Percentiles rank a stretch among this genome's conserved stretches.
phyloP scores from a whole-genome alignment of 192 early-diverging fungal genomes.

The Gamsiella multidivaricata region DNA sequence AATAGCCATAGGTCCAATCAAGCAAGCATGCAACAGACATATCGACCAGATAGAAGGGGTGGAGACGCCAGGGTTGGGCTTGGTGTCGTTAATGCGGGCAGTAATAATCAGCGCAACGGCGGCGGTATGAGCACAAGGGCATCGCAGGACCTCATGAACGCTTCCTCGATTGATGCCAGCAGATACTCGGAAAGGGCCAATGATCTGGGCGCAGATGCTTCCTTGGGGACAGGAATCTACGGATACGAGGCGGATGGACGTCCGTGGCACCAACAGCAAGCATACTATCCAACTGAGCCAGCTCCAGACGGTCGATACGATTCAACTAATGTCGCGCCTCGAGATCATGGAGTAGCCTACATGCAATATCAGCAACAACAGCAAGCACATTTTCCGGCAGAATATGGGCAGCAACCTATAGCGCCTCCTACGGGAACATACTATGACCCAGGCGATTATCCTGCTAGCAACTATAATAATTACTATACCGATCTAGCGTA shows the following conservation, averaged over 20 bases:
- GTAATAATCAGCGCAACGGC: neutral
- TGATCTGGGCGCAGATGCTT: neutral
- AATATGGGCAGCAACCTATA: neutral
- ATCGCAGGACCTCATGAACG: constrained; percentile 3
- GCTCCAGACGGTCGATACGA: constrained; percentile 15
- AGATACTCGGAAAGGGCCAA: neutral
- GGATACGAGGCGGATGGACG: constrained; percentile 6
- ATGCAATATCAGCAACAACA: constrained; percentile 23
- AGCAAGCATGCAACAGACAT: constrained; percentile 5
- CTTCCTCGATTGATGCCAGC: neutral
- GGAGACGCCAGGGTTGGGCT: neutral
- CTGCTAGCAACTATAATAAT: too few species aligned
- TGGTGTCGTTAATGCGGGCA: neutral
- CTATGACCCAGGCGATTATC: too few species aligned
- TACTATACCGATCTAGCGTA: too few species aligned
- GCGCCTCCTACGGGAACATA: too few species aligned
- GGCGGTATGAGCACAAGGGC: neutral
- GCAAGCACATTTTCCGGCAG: neutral
- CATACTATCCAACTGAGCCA: neutral
- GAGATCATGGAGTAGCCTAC: constrained; percentile 1
- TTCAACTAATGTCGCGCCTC: neutral
- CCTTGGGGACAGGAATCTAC: constrained; percentile 3
- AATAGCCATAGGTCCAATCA: constrained; percentile 1
- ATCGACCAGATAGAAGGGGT: neutral
- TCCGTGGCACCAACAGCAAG: constrained; percentile 6